Base-by-base conservation (phyloP, 2,329 filamentous ascomycete genomes). In the Talaromyces sp. region DNA sequence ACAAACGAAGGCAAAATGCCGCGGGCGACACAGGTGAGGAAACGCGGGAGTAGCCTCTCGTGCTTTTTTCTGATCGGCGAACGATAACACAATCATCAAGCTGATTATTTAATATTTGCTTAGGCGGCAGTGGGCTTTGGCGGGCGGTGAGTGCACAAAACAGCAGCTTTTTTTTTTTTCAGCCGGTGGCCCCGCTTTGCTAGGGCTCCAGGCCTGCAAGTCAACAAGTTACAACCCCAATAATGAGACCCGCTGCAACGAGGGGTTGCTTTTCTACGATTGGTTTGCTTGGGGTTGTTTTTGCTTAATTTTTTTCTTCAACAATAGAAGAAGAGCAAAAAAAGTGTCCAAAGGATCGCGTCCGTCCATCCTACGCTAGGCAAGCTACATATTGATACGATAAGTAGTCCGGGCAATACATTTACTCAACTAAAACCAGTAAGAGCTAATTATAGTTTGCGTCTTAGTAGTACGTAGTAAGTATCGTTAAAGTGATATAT, bases 1-100 rank as follows among this genome's bases (percentile, higher is more conserved):
- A 24, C n/a, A 46, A 46, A 46, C 43, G 43, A 46, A 46, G 11
- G 43, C n/a, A 21, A 19, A 46, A 46, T 6, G 19, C 43, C 51
- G 43, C 8, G 19, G 43, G 43, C 43, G 43, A 24, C n/a, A n/a
- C 17, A 46, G 21, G 19, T 46, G 43, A 46, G 19, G 19, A 46
- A n/a, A 63, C 63, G 19, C 72, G 69, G 35, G 75, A 77, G 72
- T 75, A 76, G 58, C 66, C 74, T 70, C 38, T 29, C 38, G 12
- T 31, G 21, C 52, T 24, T 52, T 29, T 54, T 58, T 53, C 46
- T 19, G 46, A 14, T 56, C 51, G 31, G 11, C 51, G 19, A 21
- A 8, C 26, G 51, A 46, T 46, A 46, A 46, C 43, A 46, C 43
- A 46, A 46, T 46, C 43, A 46, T 4, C 43, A 46, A 6, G 19